A percentile compares a stretch with the other conserved stretches of the same genome.
phyloP scores from a whole-genome alignment of 768 basidiomycete species.

The Termitomyces sp. region DNA sequence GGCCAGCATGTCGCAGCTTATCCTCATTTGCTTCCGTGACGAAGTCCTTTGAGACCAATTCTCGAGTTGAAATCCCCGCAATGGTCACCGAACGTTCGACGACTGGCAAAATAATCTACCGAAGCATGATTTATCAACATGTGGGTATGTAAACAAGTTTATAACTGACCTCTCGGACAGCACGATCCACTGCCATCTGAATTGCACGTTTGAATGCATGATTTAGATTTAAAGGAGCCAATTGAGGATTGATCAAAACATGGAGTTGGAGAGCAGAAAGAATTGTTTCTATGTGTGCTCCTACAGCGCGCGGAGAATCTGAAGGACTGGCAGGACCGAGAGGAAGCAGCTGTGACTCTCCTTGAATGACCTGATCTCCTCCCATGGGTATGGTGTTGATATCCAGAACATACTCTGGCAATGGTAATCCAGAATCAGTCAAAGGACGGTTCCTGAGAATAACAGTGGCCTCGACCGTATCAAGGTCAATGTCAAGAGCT shows the following conservation, averaged over 20 bases:
- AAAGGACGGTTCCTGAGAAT: constrained; percentile 76
- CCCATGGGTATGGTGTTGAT: constrained; percentile 77
- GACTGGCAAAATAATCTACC: constrained; percentile 89
- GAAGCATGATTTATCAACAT: neutral
- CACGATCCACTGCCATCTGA: constrained; percentile 85
- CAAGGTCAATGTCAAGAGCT: constrained; percentile 81
- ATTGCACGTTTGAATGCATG: constrained; percentile 87
- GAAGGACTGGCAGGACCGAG: constrained; percentile 56
- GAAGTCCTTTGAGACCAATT: constrained; percentile 94
- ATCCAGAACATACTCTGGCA: constrained; percentile 77
- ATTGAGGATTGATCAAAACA: constrained; percentile 73
- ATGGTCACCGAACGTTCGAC: constrained; percentile 98
- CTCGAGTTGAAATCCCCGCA: constrained; percentile 94
- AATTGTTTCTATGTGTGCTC: constrained; percentile 78
- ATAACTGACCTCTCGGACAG: constrained; percentile 79
- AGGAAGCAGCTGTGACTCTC: constrained; percentile 57
- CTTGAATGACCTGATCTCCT: constrained; percentile 53
- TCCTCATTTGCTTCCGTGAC: constrained; percentile 89
- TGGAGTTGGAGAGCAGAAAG: constrained; percentile 62
- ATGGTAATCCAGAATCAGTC: constrained; percentile 52
- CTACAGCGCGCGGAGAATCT: constrained; percentile 63
- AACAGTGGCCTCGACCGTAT: constrained; percentile 75
- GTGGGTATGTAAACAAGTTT: neutral
- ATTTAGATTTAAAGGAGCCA: constrained; percentile 70
- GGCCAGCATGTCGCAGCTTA: constrained; percentile 86